A percentile compares a stretch with the other conserved stretches of the same genome.
Evolutionary conservation across 2,329 filamentous ascomycete genomes (phyloP).

Genomic region (Colletotrichum caudatum): DNA sequence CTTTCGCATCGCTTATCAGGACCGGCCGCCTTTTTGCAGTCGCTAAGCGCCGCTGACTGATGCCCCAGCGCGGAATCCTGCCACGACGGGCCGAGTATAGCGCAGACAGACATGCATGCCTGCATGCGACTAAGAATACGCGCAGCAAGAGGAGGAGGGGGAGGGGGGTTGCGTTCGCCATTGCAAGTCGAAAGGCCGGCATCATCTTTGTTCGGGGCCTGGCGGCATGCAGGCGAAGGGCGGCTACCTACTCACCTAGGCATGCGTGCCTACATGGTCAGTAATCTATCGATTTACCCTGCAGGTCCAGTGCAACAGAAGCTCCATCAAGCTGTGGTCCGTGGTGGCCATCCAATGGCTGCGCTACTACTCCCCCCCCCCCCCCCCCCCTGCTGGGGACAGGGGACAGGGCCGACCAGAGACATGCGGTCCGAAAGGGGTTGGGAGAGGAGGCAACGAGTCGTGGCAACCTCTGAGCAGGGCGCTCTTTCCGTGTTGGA

Average conservation of each 20-base stretch:
- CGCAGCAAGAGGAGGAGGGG: background rate
- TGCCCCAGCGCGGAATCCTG: conserved; percentile 5
- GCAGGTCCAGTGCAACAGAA: conserved; percentile 13
- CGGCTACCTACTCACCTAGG: conserved; percentile 11
- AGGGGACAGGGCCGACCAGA: conserved; percentile 32
- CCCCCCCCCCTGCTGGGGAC: conserved; percentile 14
- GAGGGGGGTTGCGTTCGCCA: no score
- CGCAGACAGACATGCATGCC: conserved; percentile 16
- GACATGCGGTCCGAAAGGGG: conserved; percentile 28
- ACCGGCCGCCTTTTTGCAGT: background rate
- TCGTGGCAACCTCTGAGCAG: background rate
- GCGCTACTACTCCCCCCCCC: background rate
- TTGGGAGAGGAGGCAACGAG: conserved; percentile 6
- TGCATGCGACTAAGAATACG: conserved; percentile 13
- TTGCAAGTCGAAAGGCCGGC: background rate
- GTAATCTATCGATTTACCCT: conserved; percentile 26
- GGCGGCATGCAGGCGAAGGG: conserved; percentile 11
- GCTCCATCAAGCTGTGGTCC: conserved; percentile 34
- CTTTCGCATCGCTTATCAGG: background rate
- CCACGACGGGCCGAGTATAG: conserved; percentile 20
- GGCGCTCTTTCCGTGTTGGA: background rate
- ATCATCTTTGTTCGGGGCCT: conserved; percentile 23
- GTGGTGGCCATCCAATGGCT: conserved; percentile 10
- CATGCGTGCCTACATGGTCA: no score
- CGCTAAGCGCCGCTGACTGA: conserved; percentile 18